phyloP scores from a whole-genome alignment of 139 green algal species.

The Chlamydomonas applanata region DNA sequence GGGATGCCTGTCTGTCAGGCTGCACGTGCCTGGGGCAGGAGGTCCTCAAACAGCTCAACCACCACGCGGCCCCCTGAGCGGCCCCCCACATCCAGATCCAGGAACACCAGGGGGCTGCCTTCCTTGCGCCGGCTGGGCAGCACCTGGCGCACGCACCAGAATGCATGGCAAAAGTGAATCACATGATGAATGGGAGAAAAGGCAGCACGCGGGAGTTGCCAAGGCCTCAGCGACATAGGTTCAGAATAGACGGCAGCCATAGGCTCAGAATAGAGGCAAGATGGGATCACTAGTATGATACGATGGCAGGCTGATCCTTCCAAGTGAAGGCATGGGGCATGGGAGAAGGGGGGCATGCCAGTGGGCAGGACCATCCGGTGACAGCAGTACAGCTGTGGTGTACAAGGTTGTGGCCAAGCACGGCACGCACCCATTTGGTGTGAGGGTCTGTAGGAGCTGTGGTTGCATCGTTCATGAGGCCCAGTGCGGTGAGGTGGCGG shows the following conservation, averaged over 20 bases:
- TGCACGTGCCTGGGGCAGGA: not conserved
- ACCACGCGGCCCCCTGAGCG: not conserved
- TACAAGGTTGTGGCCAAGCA: not conserved
- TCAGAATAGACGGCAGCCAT: too few relatives aligned
- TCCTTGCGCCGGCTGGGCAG: not conserved
- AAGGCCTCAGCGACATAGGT: not conserved
- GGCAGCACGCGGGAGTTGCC: not conserved
- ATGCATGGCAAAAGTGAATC: too few relatives aligned
- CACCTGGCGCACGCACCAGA: not conserved
- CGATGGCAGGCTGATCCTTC: too few relatives aligned
- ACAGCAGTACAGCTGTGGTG: not conserved
- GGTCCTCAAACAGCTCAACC: conserved; percentile 6
- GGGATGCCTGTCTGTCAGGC: too few relatives aligned
- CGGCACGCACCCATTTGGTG: not conserved
- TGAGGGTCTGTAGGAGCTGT: not conserved
- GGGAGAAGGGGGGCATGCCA: not conserved
- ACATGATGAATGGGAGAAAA: not conserved
- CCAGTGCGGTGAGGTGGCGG: not conserved
- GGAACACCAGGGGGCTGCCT: not conserved
- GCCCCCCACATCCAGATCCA: not conserved
- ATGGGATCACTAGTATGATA: too few relatives aligned
- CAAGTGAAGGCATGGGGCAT: not conserved
- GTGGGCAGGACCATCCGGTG: not conserved
- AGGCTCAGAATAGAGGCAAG: too few relatives aligned
- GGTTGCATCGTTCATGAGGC: not conserved